phyloP scores from a whole-genome alignment of 1,284 basidiomycete genomes.

The Hymenochaete sp. region DNA sequence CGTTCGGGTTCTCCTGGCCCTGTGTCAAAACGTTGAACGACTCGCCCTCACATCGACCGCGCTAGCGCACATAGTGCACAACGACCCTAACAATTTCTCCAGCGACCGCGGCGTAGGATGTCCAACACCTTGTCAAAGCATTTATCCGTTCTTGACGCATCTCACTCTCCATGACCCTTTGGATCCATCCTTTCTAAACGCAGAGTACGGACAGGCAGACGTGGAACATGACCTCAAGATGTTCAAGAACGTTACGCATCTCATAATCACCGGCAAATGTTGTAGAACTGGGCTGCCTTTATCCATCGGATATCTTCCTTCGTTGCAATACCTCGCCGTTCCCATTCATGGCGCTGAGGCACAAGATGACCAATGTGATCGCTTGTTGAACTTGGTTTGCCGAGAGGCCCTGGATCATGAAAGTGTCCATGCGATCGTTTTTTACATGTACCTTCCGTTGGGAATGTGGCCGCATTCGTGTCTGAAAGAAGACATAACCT shows the following conservation, averaged over 20 bases:
- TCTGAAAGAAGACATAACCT: too few species aligned
- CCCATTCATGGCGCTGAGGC: too few species aligned
- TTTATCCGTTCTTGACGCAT: constrained; percentile 3
- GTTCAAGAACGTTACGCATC: constrained; percentile 8
- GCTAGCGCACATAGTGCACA: constrained; percentile 5
- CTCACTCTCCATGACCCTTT: constrained; percentile 4
- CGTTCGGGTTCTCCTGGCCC: background rate
- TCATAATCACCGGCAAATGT: constrained; percentile 3
- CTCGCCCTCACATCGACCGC: constrained; percentile 6
- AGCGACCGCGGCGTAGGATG: background rate
- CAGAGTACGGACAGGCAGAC: background rate
- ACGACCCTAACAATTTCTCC: background rate
- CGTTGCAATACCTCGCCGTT: constrained; percentile 5
- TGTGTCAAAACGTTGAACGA: constrained; percentile 1
- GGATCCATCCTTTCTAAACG: background rate
- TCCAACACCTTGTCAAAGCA: background rate
- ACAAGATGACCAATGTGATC: too few species aligned
- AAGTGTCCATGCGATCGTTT: too few species aligned
- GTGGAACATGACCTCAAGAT: constrained; percentile 4
- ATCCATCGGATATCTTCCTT: constrained; percentile 1
- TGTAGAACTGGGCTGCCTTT: constrained; percentile 3
- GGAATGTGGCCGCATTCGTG: too few species aligned
- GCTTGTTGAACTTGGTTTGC: too few species aligned
- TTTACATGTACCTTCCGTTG: too few species aligned
- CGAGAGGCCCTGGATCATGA: too few species aligned